Percentiles rank a stretch among this genome's conserved stretches.
These are phyloP conservation scores for Candida coquimbonensis DNA, from an alignment of 805 yeast species.

Conservation along the genomic window DNA sequence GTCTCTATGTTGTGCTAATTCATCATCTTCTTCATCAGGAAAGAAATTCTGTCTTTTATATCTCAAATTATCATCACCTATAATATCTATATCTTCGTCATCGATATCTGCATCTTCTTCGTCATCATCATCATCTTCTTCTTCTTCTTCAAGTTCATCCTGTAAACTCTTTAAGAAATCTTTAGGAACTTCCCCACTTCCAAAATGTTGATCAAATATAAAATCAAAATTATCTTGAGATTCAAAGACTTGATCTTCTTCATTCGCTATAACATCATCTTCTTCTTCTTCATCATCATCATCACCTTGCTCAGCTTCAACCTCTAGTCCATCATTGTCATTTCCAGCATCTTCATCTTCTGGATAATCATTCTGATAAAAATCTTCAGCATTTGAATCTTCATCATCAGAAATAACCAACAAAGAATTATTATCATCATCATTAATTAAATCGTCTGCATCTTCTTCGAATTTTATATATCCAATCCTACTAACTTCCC, in stretches of 20 bases:
- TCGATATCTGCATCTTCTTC: slow-evolving; percentile 48
- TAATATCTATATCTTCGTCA: slow-evolving; percentile 29
- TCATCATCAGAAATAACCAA: slow-evolving; percentile 56
- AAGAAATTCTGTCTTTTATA: slow-evolving; percentile 47
- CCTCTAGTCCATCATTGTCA: slow-evolving; percentile 13
- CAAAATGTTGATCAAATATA: slow-evolving; percentile 4
- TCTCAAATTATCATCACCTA: slow-evolving; percentile 26
- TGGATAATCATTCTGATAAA: slow-evolving; percentile 89
- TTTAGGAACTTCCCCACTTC: background rate
- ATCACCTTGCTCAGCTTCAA: background rate
- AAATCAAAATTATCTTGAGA: too few species aligned
- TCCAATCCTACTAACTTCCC: slow-evolving; percentile 29
- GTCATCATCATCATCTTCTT: slow-evolving; percentile 35
- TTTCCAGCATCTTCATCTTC: slow-evolving; percentile 76
- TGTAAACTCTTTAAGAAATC: slow-evolving; percentile 3
- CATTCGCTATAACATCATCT: background rate
- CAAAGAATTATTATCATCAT: slow-evolving; percentile 33
- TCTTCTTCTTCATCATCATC: slow-evolving; percentile 4
- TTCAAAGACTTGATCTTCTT: too few species aligned
- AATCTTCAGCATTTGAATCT: slow-evolving; percentile 87
- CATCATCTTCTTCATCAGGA: slow-evolving; percentile 43
- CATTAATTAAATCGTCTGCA: slow-evolving; percentile 26
- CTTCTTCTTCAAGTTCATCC: slow-evolving; percentile 12
- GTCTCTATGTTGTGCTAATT: slow-evolving; percentile 44
- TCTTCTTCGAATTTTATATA: slow-evolving; percentile 33